Conservation (phyloP, 768 basidiomycete species). For the Amanita rimosa region DNA sequence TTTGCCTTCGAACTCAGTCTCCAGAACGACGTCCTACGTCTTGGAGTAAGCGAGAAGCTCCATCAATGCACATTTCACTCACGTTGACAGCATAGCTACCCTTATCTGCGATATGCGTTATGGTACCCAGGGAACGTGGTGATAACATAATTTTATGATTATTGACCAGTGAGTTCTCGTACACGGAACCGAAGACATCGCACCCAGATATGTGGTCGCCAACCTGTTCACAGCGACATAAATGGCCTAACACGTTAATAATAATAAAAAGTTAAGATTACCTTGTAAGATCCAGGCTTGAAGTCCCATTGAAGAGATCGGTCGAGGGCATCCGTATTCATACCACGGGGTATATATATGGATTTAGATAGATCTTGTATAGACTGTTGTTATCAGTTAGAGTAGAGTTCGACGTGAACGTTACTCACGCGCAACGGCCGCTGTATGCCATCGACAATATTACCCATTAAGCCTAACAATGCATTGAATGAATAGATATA, state of each 20-base stretch:
- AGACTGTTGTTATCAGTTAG: constrained; percentile 29
- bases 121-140: constrained; percentile 89
- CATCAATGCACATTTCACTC: constrained; percentile 16
- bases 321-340: constrained; percentile 93
- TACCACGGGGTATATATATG: constrained; percentile 99
- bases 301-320: constrained; percentile 92
- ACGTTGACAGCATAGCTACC: constrained; percentile 90
- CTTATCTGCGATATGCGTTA: constrained; percentile 88
- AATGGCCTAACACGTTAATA: neutral
- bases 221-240: constrained; percentile 34
- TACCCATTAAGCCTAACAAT: constrained; percentile 84
- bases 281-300: constrained; percentile 71
- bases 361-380: constrained; percentile 97
- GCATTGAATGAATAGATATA: neutral
- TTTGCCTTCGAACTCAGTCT: constrained; percentile 97
- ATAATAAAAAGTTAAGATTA: constrained; percentile 15
- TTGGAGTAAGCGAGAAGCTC: neutral
- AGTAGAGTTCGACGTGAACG: constrained; percentile 4
- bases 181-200: constrained; percentile 91
- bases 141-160: constrained; percentile 97
- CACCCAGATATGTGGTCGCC: constrained; percentile 98
- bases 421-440: constrained; percentile 71
- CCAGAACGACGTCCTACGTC: constrained; percentile 79
- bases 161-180: constrained; percentile 93
- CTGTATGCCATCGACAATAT: constrained; percentile 97